Percentiles rank a stretch among this genome's conserved stretches.
These are phyloP conservation scores for Trichoderma harzianum DNA, from an alignment of 2,329 filamentous ascomycete genomes.

Conservation along the genomic window DNA sequence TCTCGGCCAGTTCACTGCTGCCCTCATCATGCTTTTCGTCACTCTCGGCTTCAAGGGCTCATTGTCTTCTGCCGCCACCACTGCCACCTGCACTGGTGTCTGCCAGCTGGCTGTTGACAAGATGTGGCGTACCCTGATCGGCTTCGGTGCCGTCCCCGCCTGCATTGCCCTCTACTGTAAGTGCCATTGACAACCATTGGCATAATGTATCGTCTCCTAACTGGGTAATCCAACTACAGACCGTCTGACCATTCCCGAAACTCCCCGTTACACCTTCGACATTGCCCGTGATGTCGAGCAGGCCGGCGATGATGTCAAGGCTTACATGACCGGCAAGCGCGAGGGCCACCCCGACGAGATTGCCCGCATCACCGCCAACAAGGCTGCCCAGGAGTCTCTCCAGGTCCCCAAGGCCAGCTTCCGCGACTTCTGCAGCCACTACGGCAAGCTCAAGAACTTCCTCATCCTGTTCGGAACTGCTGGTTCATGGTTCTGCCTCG, in stretches of 20 bases:
- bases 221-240: slow-evolving; percentile 24
- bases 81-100: slow-evolving; percentile 49
- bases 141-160: slow-evolving; percentile 75
- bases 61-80: slow-evolving; percentile 49
- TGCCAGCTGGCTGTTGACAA: slow-evolving; percentile 62
- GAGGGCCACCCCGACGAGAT: slow-evolving; percentile 66
- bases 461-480: slow-evolving; percentile 74
- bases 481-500: slow-evolving; percentile 78
- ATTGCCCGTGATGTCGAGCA: slow-evolving; percentile 71
- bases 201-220: background rate
- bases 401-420: slow-evolving; percentile 68
- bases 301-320: slow-evolving; percentile 67
- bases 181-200: slow-evolving; percentile 15
- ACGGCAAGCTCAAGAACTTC: slow-evolving; percentile 66
- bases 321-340: slow-evolving; percentile 65
- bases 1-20: slow-evolving; percentile 72
- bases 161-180: slow-evolving; percentile 74
- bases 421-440: slow-evolving; percentile 68
- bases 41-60: slow-evolving; percentile 67
- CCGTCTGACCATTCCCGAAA: slow-evolving; percentile 81
- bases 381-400: slow-evolving; percentile 52
- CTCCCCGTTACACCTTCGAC: slow-evolving; percentile 84
- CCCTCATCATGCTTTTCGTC: slow-evolving; percentile 72
- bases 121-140: slow-evolving; percentile 82
- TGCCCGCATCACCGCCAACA: slow-evolving; percentile 55